Base-by-base conservation (phyloP, 116 monocot species). In the Posidonia oceanica region DNA sequence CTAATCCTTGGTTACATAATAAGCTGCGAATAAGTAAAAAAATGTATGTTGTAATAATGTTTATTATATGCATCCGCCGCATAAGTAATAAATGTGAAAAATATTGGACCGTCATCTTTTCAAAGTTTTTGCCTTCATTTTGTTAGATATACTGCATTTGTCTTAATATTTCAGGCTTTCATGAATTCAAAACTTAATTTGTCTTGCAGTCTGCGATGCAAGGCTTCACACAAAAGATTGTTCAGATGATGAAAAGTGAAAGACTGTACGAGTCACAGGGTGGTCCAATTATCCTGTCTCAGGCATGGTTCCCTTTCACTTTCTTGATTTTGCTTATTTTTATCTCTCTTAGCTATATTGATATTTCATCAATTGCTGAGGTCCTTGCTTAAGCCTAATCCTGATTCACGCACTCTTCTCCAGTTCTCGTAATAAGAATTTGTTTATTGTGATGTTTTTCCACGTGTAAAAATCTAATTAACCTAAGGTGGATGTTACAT, bases 221-320 rank as follows among this genome's bases (percentile, higher is more conserved):
- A 70, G 93, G 87, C 14, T 98, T 98, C 71, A 82, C 88, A 13
- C 75, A 87, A 59, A 98, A 90, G 77, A 98, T 98, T 81, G 90
- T 98, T 63, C 53, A 83, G 66, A 78, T 89, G 89, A 97, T 98
- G 98, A 90, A 93, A 82, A 86, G 74, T 64, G 97, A 97, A 76
- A 79, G 77, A 13, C 77, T 97, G 18, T 97, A 82, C 72, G 97
- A 85, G 76, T 89, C 93, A 13, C 92, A 97, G 70, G 97, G 93
- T 72, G 97, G 97, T 29, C 97, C 97, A 13, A 97, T 97, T 56
- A 97, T 97, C 74, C 89, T 97, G 59, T 85, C 97, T 41, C 97
- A 97, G 87, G 97, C 72, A 58, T n/a, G 70, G 52, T 67, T 14
- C n/a, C 38, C 12, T 57, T 14, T 54, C 23, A 36, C 48, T 54